Evolutionary conservation across 805 yeast species (phyloP).

Genomic region (Nematodospora valgi): DNA sequence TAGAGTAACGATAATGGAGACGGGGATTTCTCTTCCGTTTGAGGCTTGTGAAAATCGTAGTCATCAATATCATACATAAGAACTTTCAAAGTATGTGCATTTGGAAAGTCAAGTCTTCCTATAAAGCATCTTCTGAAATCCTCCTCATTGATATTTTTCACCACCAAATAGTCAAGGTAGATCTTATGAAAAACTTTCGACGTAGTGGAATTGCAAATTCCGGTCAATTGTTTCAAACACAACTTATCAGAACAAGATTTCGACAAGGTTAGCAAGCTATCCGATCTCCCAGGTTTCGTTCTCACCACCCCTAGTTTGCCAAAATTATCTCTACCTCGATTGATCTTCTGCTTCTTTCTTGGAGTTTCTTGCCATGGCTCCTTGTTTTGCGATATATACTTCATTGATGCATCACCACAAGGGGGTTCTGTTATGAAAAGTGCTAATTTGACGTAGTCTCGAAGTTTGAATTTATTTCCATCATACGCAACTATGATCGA

Average conservation of each 20-base stretch:
- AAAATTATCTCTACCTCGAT: slow-evolving; percentile 65
- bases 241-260: slow-evolving; percentile 91
- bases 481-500: slow-evolving; percentile 15
- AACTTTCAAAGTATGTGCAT: slow-evolving; percentile 15
- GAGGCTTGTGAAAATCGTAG: slow-evolving; percentile 26
- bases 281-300: slow-evolving; percentile 90
- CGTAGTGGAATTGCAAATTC: slow-evolving; percentile 48
- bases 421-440: slow-evolving; percentile 75
- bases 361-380: slow-evolving; percentile 19
- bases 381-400: slow-evolving; percentile 17
- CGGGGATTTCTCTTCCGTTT: slow-evolving; percentile 18
- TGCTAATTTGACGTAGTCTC: slow-evolving; percentile 43
- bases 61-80: slow-evolving; percentile 19
- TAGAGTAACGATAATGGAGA: slow-evolving; percentile 29
- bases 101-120: slow-evolving; percentile 15
- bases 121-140: slow-evolving; percentile 44
- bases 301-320: slow-evolving; percentile 62
- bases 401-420: slow-evolving; percentile 87
- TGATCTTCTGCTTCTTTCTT: slow-evolving; percentile 7
- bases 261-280: slow-evolving; percentile 66
- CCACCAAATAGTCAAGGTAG: slow-evolving; percentile 47
- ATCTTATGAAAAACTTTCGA: slow-evolving; percentile 31
- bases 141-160: slow-evolving; percentile 28
- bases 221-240: slow-evolving; percentile 56
- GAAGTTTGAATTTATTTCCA: slow-evolving; percentile 25